Conservation (phyloP, 768 basidiomycete species). For the Mycena sanguinolenta region DNA sequence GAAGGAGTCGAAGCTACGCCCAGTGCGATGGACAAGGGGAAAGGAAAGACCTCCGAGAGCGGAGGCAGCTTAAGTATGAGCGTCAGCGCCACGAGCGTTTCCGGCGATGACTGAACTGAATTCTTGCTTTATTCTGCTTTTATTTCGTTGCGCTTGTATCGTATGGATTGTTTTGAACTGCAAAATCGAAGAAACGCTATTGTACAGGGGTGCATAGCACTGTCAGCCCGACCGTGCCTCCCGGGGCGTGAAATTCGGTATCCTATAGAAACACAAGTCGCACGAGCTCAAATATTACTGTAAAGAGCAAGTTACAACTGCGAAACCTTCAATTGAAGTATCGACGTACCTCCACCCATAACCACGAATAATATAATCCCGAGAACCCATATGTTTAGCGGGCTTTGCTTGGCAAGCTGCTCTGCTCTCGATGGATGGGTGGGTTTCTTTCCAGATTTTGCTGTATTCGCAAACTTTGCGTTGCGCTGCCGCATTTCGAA, state of each 20-base stretch:
- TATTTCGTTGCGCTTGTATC: slow-evolving; percentile 15
- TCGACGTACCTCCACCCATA: slow-evolving; percentile 78
- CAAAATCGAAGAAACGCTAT: slow-evolving; percentile 17
- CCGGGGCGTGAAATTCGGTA: slow-evolving; percentile 1
- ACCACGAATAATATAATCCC: slow-evolving; percentile 83
- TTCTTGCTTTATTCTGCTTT: slow-evolving; percentile 2
- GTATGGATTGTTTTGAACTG: slow-evolving; percentile 10
- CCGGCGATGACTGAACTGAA: slow-evolving; percentile 62
- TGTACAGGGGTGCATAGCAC: slow-evolving; percentile 30
- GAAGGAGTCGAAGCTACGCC: slow-evolving; percentile 72
- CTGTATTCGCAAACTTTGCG: slow-evolving; percentile 82
- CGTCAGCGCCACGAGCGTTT: slow-evolving; percentile 66
- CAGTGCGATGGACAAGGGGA: slow-evolving; percentile 45
- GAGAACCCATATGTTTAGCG: slow-evolving; percentile 81
- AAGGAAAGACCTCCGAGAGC: slow-evolving; percentile 51
- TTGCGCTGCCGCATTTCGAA: slow-evolving; percentile 88
- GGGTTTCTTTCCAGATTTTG: slow-evolving; percentile 81
- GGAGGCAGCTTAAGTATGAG: slow-evolving; percentile 67
- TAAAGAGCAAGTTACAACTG: neutral
- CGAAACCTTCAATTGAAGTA: neutral
- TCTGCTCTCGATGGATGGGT: slow-evolving; percentile 81
- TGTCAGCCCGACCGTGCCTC: slow-evolving; percentile 14
- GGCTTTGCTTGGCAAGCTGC: slow-evolving; percentile 76
- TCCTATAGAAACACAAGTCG: slow-evolving; percentile 74
- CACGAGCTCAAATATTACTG: slow-evolving; percentile 83